These are phyloP conservation scores for Pulveroboletus frians DNA, from an alignment of 768 basidiomycete genomes.

Conservation along the genomic window DNA sequence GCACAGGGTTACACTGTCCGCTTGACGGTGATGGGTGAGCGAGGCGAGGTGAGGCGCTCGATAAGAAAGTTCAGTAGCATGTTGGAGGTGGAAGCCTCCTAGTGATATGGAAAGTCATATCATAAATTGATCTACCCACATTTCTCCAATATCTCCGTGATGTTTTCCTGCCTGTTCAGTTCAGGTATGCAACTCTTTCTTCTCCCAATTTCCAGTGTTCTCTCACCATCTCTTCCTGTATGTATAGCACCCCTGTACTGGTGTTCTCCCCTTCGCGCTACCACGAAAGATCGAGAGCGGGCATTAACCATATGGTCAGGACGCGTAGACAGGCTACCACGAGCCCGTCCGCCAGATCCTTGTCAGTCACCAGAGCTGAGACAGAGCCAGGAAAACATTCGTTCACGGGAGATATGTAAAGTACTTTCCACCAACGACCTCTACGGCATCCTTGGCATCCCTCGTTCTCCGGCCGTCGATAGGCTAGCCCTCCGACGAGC, in stretches of 20 bases:
- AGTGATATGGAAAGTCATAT: slow-evolving; percentile 14
- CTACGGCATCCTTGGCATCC: slow-evolving; percentile 67
- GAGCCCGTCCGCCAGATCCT: slow-evolving; percentile 9
- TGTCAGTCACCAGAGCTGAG: slow-evolving; percentile 1
- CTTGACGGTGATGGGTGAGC: slow-evolving; percentile 89
- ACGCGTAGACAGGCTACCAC: slow-evolving; percentile 27
- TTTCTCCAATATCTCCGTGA: slow-evolving; percentile 14
- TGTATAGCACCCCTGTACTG: slow-evolving; percentile 56
- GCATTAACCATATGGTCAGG: slow-evolving; percentile 24
- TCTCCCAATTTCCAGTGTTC: background rate
- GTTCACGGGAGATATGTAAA: slow-evolving; percentile 29
- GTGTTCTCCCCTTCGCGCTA: slow-evolving; percentile 57
- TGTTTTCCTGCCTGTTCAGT: slow-evolving; percentile 31
- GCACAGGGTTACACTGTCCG: slow-evolving; percentile 38
- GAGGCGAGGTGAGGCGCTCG: slow-evolving; percentile 67
- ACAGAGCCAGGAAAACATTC: slow-evolving; percentile 9
- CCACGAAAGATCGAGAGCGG: slow-evolving; percentile 39
- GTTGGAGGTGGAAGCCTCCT: slow-evolving; percentile 36
- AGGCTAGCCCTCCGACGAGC: slow-evolving; percentile 63
- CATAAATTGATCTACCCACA: slow-evolving; percentile 7
- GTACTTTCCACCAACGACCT: slow-evolving; percentile 63
- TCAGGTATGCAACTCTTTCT: slow-evolving; percentile 19
- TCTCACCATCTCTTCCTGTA: slow-evolving; percentile 1
- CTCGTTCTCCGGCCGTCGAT: slow-evolving; percentile 47
- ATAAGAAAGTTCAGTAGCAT: slow-evolving; percentile 49